Conservation (phyloP, 306 rosid genomes). For the Astragalus membranaceus region DNA sequence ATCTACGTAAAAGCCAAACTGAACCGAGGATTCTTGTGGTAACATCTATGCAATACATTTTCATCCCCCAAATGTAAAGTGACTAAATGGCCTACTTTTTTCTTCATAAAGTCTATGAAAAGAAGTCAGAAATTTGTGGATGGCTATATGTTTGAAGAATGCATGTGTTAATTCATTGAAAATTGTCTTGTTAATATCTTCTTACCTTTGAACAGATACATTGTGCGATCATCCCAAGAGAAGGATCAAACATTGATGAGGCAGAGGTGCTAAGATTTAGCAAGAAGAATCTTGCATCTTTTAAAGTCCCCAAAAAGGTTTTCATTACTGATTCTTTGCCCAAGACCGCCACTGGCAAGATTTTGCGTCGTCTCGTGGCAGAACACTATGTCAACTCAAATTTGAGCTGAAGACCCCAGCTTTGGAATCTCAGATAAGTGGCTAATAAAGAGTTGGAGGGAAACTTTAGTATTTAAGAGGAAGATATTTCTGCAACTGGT, state of each 20-base stretch:
- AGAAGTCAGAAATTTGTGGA: background rate
- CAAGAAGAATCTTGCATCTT: slow-evolving; percentile 76
- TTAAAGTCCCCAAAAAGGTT: slow-evolving; percentile 77
- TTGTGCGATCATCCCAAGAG: slow-evolving; percentile 74
- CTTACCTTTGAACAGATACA: slow-evolving; percentile 43
- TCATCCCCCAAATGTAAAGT: background rate
- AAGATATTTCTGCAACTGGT: too few species aligned
- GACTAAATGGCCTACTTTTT: too few species aligned
- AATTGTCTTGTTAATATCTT: background rate
- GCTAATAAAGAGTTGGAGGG: too few species aligned
- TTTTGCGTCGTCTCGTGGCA: slow-evolving; percentile 69
- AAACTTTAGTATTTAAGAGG: too few species aligned
- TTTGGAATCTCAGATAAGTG: background rate
- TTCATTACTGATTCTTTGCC: slow-evolving; percentile 72
- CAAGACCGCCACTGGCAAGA: slow-evolving; percentile 77
- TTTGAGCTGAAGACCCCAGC: slow-evolving; percentile 28
- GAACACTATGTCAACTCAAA: slow-evolving; percentile 58
- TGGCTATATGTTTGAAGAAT: background rate
- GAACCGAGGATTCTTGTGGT: background rate
- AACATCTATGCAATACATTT: background rate
- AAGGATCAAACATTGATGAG: slow-evolving; percentile 48
- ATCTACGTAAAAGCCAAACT: background rate
- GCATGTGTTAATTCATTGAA: background rate
- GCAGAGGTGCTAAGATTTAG: slow-evolving; percentile 52
- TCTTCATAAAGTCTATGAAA: background rate